These are phyloP conservation scores for Rusavskia elegans DNA, from an alignment of 495 filamentous ascomycete genomes.

Conservation along the genomic window DNA sequence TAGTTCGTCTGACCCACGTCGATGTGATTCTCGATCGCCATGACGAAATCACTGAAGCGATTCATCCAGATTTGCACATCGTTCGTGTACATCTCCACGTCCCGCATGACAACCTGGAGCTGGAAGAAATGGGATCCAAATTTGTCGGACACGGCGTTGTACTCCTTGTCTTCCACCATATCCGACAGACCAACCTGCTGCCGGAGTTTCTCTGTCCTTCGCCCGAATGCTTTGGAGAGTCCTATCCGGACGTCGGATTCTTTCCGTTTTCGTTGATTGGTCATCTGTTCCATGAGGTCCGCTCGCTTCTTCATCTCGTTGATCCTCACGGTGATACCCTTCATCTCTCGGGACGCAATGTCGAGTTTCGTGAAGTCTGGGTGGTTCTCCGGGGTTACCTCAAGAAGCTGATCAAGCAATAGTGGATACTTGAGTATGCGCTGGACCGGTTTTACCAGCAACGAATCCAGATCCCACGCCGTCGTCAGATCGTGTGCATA, in stretches of 20 bases:
- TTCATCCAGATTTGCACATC: conserved; percentile 54
- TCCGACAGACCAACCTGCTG: conserved; percentile 51
- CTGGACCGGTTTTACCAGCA: conserved; percentile 92
- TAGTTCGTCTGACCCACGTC: conserved; percentile 45
- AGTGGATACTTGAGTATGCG: conserved; percentile 84
- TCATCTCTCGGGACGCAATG: conserved; percentile 45
- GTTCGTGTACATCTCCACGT: conserved; percentile 73
- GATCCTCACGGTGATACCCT: conserved; percentile 62
- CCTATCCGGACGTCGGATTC: conserved; percentile 75
- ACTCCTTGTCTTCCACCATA: conserved; percentile 61
- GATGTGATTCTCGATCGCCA: conserved; percentile 49
- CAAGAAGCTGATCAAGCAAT: conserved; percentile 58
- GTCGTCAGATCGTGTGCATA: conserved; percentile 76
- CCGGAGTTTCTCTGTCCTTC: conserved; percentile 63
- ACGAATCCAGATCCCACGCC: conserved; percentile 85
- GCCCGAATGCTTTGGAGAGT: conserved; percentile 72
- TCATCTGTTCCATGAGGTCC: conserved; percentile 75
- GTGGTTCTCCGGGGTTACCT: conserved; percentile 64
- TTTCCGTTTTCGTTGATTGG: conserved; percentile 67
- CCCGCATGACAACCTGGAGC: conserved; percentile 75
- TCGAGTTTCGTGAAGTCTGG: conserved; percentile 59
- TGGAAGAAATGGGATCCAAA: conserved; percentile 80
- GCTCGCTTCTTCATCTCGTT: conserved; percentile 86
- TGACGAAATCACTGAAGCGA: conserved; percentile 52
- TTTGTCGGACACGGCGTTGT: conserved; percentile 55